These are phyloP conservation scores for Hydnomerulius pinastri DNA, from an alignment of 768 basidiomycete species.

Conservation along the genomic window DNA sequence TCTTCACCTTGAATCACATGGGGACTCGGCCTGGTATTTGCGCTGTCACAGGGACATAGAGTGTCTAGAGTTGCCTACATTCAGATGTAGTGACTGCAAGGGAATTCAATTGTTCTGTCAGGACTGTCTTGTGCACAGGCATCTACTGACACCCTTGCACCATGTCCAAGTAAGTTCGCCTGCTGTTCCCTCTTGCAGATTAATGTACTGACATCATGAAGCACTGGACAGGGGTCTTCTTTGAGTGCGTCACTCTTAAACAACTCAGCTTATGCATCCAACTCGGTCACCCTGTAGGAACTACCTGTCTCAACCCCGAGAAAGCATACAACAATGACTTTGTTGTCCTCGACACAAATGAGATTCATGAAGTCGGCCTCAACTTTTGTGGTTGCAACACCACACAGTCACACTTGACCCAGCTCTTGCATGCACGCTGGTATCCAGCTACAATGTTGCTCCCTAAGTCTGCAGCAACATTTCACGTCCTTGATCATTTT, in stretches of 20 bases:
- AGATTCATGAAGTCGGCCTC: slow-evolving; percentile 19
- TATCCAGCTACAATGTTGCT: slow-evolving; percentile 13
- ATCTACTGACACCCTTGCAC: background rate
- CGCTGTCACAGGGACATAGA: background rate
- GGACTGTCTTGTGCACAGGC: background rate
- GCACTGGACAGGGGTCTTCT: slow-evolving; percentile 21
- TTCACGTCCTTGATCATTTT: slow-evolving; percentile 25
- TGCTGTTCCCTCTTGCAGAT: background rate
- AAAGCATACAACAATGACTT: slow-evolving; percentile 13
- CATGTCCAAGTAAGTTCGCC: too few relatives aligned
- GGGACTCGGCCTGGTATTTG: background rate
- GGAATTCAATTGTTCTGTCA: background rate
- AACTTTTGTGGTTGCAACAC: slow-evolving; percentile 12
- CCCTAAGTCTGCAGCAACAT: slow-evolving; percentile 30
- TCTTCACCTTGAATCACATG: background rate
- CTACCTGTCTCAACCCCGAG: slow-evolving; percentile 10
- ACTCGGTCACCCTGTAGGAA: slow-evolving; percentile 19
- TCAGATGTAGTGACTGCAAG: background rate
- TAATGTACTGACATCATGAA: background rate
- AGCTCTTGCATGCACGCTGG: slow-evolving; percentile 8
- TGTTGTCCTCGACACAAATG: slow-evolving; percentile 22
- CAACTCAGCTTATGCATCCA: slow-evolving; percentile 22
- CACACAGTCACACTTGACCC: slow-evolving; percentile 3
- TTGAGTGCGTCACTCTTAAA: slow-evolving; percentile 15
- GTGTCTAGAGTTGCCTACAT: background rate